Base-by-base conservation (phyloP, 2,329 filamentous ascomycete species). In the Paracamarosporium sp. region DNA sequence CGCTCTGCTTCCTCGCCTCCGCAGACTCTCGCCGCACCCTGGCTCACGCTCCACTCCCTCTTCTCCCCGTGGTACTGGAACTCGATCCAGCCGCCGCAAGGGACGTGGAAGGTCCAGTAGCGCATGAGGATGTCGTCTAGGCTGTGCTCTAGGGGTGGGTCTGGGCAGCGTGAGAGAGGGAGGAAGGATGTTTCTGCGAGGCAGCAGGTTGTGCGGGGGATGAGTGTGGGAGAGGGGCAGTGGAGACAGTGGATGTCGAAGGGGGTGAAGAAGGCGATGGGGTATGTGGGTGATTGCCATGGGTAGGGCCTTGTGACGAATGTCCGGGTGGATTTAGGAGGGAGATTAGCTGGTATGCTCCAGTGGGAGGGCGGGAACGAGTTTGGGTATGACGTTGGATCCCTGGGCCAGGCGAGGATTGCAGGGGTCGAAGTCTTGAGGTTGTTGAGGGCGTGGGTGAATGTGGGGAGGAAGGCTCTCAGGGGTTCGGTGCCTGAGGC, bases 161-260 rank as follows among this genome's bases (percentile, higher is more conserved):
- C 17, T 3, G 24, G 15, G 12, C 5, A 25, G 13, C 27, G 15
- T 4, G 22, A 20, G 4, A 27, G 28, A 12, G 22, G 46, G 12
- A 44, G 27, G 15, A 50, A 24, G 5, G 35, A 53, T 33, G 24
- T 17, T 22, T 60, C 53, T 12, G 58, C 61, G 35, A 38, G 27
- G 20, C 48, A 53, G 38, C 35, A 43, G 5, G 33, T 50, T 5
- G 20, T n/a, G 44, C 57, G 58, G n/a, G 44, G 55, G 13, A 63
- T 59, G 7, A 57, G 47, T 7, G 53, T 56, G 46, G 53, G 38
- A 6, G 50, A n/a, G 3, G 22, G n/a, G 43, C 58, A 63, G 41
- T 61, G 61, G 13, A 63, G 43, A 47, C 55, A 61, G 27, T 41
- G 41, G 9, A 61, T 51, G 35, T 51, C 17, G 24, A 61, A 54